These are phyloP conservation scores for Fusarium nurragi DNA, from an alignment of 2,329 filamentous ascomycete species.

Conservation along the genomic window DNA sequence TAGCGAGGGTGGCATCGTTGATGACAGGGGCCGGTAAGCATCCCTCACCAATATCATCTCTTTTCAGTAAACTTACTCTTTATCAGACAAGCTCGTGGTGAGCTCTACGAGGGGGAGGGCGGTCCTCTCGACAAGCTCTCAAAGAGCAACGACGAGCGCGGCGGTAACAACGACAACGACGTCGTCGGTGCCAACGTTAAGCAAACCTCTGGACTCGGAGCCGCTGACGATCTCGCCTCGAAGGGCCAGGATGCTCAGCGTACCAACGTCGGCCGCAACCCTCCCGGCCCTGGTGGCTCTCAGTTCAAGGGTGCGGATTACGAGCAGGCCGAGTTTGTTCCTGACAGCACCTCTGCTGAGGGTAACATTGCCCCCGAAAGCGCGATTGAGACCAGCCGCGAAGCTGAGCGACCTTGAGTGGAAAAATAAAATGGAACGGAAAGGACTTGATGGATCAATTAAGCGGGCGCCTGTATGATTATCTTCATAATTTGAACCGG, in stretches of 20 bases:
- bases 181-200: conserved; percentile 43
- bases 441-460: background rate
- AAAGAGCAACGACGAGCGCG: conserved; percentile 39
- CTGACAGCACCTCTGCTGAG: conserved; percentile 55
- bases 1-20: conserved; percentile 56
- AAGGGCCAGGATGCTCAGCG: conserved; percentile 52
- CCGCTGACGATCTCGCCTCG: conserved; percentile 45
- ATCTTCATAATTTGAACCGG: conserved; percentile 14
- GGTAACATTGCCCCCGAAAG: conserved; percentile 54
- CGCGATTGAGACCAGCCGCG: conserved; percentile 50
- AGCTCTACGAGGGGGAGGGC: conserved; percentile 56
- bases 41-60: background rate
- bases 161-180: conserved; percentile 53
- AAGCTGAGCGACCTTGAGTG: conserved; percentile 28
- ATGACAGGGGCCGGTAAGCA: conserved; percentile 56
- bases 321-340: conserved; percentile 53
- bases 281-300: conserved; percentile 49
- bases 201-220: conserved; percentile 38
- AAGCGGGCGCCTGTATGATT: conserved; percentile 23
- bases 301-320: conserved; percentile 55
- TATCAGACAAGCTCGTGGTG: conserved; percentile 54
- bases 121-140: conserved; percentile 55
- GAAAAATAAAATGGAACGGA: background rate
- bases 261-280: conserved; percentile 51
- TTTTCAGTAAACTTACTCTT: conserved; percentile 20